Evolutionary conservation across 169 alveolate species (phyloP).

Genomic region (Hammondia hammondi): DNA sequence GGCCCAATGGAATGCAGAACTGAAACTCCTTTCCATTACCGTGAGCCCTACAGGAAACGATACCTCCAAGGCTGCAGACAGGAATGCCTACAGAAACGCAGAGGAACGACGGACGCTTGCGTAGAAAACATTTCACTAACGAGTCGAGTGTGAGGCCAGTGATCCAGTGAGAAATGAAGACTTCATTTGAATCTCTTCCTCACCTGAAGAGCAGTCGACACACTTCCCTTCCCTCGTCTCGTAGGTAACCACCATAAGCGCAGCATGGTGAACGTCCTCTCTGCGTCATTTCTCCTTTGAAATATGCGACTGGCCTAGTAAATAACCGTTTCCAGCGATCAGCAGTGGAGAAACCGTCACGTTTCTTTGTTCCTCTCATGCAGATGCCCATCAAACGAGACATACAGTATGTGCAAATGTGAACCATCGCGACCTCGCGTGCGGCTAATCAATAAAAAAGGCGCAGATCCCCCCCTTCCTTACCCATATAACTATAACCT

Average conservation of each 20-base stretch:
- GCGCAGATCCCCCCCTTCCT: too few species aligned
- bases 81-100: not conserved
- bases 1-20: slow-evolving; percentile 6
- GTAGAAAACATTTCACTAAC: too few species aligned
- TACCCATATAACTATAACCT: too few species aligned
- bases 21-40: not conserved
- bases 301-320: too few species aligned
- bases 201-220: not conserved
- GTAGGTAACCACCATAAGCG: too few species aligned
- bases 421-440: not conserved
- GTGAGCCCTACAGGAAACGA: not conserved
- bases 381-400: slow-evolving; percentile 37
- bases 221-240: not conserved
- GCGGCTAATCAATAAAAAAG: too few species aligned
- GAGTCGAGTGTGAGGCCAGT: not conserved
- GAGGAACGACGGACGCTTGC: not conserved
- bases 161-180: not conserved
- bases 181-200: not conserved
- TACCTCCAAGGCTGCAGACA: too few species aligned
- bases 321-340: too few species aligned
- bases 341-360: too few species aligned
- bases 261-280: too few species aligned
- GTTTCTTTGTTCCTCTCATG: not conserved
- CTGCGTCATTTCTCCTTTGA: too few species aligned
- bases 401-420: slow-evolving; percentile 37